Percentiles rank a stretch among this genome's conserved stretches.
These are phyloP conservation scores for Citrus maxima DNA, from an alignment of 345 rosid genomes.

Conservation along the genomic window DNA sequence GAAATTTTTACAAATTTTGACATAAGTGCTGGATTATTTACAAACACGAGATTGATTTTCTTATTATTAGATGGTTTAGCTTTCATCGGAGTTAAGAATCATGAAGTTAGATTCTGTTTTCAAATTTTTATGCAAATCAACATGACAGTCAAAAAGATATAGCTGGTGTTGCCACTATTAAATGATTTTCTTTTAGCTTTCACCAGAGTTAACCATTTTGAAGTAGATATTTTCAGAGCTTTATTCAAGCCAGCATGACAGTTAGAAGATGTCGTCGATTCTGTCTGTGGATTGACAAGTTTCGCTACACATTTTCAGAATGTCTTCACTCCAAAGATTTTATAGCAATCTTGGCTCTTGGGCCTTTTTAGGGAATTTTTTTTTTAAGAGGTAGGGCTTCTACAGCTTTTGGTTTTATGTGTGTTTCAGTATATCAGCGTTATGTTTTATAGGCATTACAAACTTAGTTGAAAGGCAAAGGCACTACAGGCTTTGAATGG, in stretches of 20 bases:
- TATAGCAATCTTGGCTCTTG: background rate
- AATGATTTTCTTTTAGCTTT: background rate
- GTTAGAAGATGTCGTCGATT: background rate
- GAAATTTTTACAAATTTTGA: background rate
- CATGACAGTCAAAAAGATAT: no score
- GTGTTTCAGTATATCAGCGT: background rate
- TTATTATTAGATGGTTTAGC: no score
- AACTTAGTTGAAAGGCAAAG: background rate
- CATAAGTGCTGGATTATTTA: background rate
- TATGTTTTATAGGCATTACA: background rate
- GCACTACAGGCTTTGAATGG: background rate
- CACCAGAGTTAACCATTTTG: background rate
- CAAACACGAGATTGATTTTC: no score
- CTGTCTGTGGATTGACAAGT: background rate
- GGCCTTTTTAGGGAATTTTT: background rate
- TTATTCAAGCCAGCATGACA: background rate
- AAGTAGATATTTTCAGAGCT: background rate
- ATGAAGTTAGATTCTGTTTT: background rate
- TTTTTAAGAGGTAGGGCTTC: background rate
- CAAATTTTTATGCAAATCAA: background rate
- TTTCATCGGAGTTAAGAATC: background rate
- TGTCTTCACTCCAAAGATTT: background rate
- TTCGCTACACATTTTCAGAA: background rate
- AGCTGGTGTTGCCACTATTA: background rate
- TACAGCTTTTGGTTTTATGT: background rate